These are phyloP conservation scores for Verticillium alfalfae DNA, from an alignment of 2,329 filamentous ascomycete species.

Conservation along the genomic window DNA sequence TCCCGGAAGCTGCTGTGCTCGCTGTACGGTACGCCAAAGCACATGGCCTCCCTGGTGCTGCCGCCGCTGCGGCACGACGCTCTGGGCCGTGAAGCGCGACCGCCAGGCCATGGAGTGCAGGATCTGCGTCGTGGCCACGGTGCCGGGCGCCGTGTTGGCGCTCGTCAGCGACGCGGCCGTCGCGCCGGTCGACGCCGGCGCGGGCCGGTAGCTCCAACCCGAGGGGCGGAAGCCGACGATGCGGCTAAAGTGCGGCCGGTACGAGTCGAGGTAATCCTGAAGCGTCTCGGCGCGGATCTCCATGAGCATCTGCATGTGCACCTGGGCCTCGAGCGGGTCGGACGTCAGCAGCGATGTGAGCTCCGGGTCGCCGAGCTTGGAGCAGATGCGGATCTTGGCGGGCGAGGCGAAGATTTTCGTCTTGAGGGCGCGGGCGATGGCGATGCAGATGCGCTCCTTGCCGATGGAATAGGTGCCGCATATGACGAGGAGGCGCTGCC, in stretches of 20 bases:
- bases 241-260: slow-evolving; percentile 76
- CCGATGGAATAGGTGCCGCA: slow-evolving; percentile 98
- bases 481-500: slow-evolving; percentile 76
- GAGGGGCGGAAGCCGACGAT: slow-evolving; percentile 89
- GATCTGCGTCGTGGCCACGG: slow-evolving; percentile 43
- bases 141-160: slow-evolving; percentile 42
- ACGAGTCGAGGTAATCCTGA: slow-evolving; percentile 77
- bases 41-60: slow-evolving; percentile 74
- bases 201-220: slow-evolving; percentile 87
- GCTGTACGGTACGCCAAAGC: slow-evolving; percentile 91
- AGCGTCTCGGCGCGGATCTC: slow-evolving; percentile 90
- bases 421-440: slow-evolving; percentile 78
- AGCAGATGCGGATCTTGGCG: slow-evolving; percentile 77
- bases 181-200: slow-evolving; percentile 38
- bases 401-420: slow-evolving; percentile 87
- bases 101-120: slow-evolving; percentile 65
- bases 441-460: slow-evolving; percentile 92
- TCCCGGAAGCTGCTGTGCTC: slow-evolving; percentile 96
- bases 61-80: slow-evolving; percentile 81
- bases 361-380: slow-evolving; percentile 80
- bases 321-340: slow-evolving; percentile 79
- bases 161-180: slow-evolving; percentile 43
- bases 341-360: slow-evolving; percentile 71
- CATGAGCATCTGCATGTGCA: slow-evolving; percentile 96
- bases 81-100: slow-evolving; percentile 62